Base-by-base conservation (phyloP, 495 filamentous ascomycete genomes). In the Neurospora intermedia region DNA sequence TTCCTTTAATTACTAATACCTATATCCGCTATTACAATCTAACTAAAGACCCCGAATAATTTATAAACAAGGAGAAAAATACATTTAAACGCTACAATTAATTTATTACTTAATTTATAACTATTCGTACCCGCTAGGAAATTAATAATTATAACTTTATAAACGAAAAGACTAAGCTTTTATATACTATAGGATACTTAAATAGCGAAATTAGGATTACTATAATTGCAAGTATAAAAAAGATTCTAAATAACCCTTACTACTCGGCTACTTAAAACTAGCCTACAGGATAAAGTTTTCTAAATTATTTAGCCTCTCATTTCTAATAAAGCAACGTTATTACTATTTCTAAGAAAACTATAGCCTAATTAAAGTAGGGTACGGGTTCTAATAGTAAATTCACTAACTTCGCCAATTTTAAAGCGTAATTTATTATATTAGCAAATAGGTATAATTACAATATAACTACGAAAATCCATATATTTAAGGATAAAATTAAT, bases 161-260 rank as follows among this genome's bases (percentile, higher is more conserved):
- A 0, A 8, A 45, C 0, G 0, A 45, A n/a, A 45, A 8, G 2
- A 45, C 4, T 4, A 45, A 45, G 1, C 3, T 18, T 0, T 18
- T 45, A 2, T 4, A 45, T 2, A 7, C 0, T 0, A 45, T 45
- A 45, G 2, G 16, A 3, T 45, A 6, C 6, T 11, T 45, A 0
- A 1, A 2, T 0, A 4, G 43, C 0, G 0, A 45, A 11, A 5
- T 4, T 1, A 4, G 15, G 2, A 8, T 45, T 18, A 45, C 2
- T n/a, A 18, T 45, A 6, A 1, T 6, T 18, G 7, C 7, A 7
- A 45, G 8, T n/a, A 18, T 45, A 0, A 0, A 0, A 3, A 45
- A 18, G 13, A 45, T 18, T 2, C n/a, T 45, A n/a, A 3, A 45
- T 8, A 45, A 45, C 16, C 6, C 6, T 8, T 11, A 45, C 3